A percentile compares a stretch with the other conserved stretches of the same genome.
Evolutionary conservation across 345 rosid genomes (phyloP).

Genomic region (Zanthoxylum bungeanum): DNA sequence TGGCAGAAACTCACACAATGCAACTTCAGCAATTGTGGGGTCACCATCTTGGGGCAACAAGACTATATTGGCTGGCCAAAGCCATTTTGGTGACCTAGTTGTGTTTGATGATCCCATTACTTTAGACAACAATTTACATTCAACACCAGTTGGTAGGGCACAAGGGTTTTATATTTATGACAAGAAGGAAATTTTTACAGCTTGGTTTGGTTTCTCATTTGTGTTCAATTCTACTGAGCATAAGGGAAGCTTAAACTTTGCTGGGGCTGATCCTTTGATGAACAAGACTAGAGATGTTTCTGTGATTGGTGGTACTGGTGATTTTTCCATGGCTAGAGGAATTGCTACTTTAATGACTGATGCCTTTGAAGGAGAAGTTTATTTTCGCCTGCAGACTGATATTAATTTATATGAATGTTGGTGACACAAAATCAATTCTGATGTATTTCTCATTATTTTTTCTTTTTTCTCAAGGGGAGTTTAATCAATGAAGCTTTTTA

Average conservation of each 20-base stretch:
- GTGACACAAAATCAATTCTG: too few species aligned
- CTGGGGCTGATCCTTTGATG: conserved; percentile 48
- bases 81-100: conserved; percentile 42
- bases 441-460: neutral
- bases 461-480: neutral
- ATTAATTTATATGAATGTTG: conserved; percentile 52
- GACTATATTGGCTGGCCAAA: conserved; percentile 29
- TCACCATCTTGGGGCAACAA: conserved; percentile 38
- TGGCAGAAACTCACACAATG: conserved; percentile 43
- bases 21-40: conserved; percentile 40
- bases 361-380: conserved; percentile 42
- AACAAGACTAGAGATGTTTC: conserved; percentile 47
- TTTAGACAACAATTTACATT: conserved; percentile 45
- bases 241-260: conserved; percentile 40
- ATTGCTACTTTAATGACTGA: conserved; percentile 45
- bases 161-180: conserved; percentile 53
- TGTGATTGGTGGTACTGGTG: conserved; percentile 51
- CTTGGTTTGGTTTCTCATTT: conserved; percentile 51
- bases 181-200: conserved; percentile 38
- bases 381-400: conserved; percentile 37
- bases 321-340: conserved; percentile 51
- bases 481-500: neutral
- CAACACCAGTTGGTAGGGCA: conserved; percentile 43
- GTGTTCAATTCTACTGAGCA: conserved; percentile 35
- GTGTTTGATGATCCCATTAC: conserved; percentile 56